Evolutionary conservation across 106 monocot species (phyloP).

Genomic region (Dioscorea zingiberensis): DNA sequence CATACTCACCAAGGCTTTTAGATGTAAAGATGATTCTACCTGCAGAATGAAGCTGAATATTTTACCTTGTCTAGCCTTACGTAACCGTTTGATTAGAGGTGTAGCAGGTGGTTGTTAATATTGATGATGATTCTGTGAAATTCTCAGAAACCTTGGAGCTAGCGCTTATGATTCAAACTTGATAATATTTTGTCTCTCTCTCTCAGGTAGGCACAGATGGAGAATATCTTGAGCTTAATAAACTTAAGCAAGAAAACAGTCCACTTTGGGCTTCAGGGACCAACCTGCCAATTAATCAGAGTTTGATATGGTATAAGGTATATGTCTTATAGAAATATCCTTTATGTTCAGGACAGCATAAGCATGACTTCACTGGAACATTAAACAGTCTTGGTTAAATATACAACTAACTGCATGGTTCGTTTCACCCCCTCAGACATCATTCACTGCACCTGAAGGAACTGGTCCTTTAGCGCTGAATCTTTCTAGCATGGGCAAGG

Average conservation of each 20-base stretch:
- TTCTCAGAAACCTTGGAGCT: too few relatives aligned
- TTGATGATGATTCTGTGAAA: too few relatives aligned
- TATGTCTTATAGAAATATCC: neutral
- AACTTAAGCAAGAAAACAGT: conserved; percentile 15
- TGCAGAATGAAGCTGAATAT: too few relatives aligned
- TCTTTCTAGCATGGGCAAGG: conserved; percentile 31
- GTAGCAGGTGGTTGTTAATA: too few relatives aligned
- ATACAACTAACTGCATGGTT: too few relatives aligned
- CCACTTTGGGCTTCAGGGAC: conserved; percentile 22
- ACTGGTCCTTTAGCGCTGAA: conserved; percentile 20
- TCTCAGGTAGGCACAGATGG: conserved; percentile 32
- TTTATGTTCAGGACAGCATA: neutral
- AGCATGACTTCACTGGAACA: too few relatives aligned
- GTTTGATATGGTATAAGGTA: conserved; percentile 35
- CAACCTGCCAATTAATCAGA: conserved; percentile 21
- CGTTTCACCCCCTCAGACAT: conserved; percentile 9
- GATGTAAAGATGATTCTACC: too few relatives aligned
- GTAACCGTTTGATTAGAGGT: too few relatives aligned
- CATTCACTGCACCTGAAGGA: conserved; percentile 28
- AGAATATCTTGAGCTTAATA: conserved; percentile 26
- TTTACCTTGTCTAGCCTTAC: too few relatives aligned
- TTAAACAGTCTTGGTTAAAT: too few relatives aligned
- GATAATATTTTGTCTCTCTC: neutral
- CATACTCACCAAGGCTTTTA: too few relatives aligned
- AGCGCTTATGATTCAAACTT: too few relatives aligned